phyloP scores from a whole-genome alignment of 148 eudicot species.

The Suaeda aralocaspica region DNA sequence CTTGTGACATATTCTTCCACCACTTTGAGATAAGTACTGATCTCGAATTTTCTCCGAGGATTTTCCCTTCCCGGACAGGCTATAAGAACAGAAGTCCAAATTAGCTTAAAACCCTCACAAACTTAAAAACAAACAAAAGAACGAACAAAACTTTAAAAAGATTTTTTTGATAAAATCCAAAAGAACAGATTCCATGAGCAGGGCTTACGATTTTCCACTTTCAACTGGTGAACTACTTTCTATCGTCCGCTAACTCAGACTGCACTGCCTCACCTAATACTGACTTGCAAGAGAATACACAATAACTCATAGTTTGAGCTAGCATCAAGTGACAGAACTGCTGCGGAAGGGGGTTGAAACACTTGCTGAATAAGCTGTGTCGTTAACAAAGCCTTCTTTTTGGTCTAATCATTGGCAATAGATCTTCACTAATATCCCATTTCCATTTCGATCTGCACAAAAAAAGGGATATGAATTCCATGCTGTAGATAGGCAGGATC shows the following conservation, averaged over 20 bases:
- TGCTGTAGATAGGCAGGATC: background rate
- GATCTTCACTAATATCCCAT: conserved; percentile 45
- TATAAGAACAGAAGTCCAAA: conserved; percentile 25
- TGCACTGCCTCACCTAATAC: conserved; percentile 73
- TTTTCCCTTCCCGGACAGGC: conserved; percentile 33
- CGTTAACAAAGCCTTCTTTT: conserved; percentile 69
- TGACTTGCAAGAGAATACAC: conserved; percentile 53
- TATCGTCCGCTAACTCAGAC: conserved; percentile 35
- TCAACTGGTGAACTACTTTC: conserved; percentile 34
- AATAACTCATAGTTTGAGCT: conserved; percentile 44
- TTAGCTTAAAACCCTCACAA: background rate
- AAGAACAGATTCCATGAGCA: background rate
- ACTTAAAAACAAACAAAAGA: conserved; percentile 6
- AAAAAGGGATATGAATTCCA: too few species aligned
- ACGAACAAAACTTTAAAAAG: background rate
- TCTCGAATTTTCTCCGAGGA: conserved; percentile 39
- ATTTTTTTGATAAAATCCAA: background rate
- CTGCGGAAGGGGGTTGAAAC: conserved; percentile 54
- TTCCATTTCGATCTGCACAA: conserved; percentile 61
- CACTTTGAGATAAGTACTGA: conserved; percentile 41
- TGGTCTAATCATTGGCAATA: conserved; percentile 40
- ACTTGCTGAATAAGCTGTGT: conserved; percentile 88
- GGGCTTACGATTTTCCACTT: conserved; percentile 47
- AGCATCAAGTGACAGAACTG: conserved; percentile 56
- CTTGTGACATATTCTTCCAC: conserved; percentile 46